Evolutionary conservation across 495 filamentous ascomycete genomes (phyloP), one percentile per base, ranked within the genome.

Genomic region (Penicillium herquei): DNA sequence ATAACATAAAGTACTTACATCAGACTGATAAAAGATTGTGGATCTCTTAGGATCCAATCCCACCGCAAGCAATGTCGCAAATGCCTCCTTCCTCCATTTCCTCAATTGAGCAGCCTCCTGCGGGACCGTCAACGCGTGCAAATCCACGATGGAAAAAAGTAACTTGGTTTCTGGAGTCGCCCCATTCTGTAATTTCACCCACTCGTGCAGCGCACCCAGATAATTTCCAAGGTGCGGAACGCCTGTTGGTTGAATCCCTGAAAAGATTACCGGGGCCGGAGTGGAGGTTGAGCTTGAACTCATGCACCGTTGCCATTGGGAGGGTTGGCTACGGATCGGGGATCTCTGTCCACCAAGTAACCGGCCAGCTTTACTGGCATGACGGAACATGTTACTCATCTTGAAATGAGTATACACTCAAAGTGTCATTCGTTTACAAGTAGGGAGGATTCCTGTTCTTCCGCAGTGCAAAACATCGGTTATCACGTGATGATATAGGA

Each of bases 141-240:
- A 74, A 66, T 98, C 94, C 48, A 94, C 94, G 49, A 98, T 82
- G 10, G 84, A 92, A 74, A 87, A 98, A 7, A 96, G 55, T 37
- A 96, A 71, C 44, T 78, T 87, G 7, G 83, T 81, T 6, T 75
- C 69, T 13, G 74, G 57, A 0, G 68, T 52, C 0, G 85, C 74
- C 13, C 76, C 70, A 64, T 92, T 78, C 60, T 97, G 92, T 6
- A 97, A 73, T 54, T 78, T 75, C 35, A 86, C 86, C 94, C 94
- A 98, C 76, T 89, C 82, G 31, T 82, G 81, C 51, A 98, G 74
- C n/a, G 94, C 95, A 11, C 94, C 94, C 8, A 97, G 80, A 67
- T 98, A 98, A 71, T 98, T 98, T 12, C 94, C 94, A 33, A 98
- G 76, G 67, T 98, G 95, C n/a, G 94, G 95, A 9, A 96, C 74